These are phyloP conservation scores for Thalassia testudinum DNA, from an alignment of 116 monocot genomes.

Conservation along the genomic window DNA sequence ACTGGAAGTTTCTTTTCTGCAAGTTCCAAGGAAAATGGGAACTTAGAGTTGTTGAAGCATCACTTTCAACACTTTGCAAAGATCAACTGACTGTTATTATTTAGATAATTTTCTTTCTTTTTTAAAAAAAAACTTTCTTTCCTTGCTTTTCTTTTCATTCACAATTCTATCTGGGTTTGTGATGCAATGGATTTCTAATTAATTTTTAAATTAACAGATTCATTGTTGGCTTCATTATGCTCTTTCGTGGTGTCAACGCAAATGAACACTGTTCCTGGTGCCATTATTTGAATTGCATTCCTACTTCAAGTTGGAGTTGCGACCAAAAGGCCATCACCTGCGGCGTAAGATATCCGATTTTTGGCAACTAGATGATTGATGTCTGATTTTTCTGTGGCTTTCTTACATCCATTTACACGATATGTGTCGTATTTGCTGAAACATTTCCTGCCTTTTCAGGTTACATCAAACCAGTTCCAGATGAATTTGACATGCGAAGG, in stretches of 20 bases:
- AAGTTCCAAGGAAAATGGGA: no score
- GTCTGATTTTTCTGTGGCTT: background rate
- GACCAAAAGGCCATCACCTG: constrained; percentile 8
- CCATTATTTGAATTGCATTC: constrained; percentile 36
- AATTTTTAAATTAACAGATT: constrained; percentile 17
- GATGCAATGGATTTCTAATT: no score
- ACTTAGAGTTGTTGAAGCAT: no score
- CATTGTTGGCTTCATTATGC: constrained; percentile 20
- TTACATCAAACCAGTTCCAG: background rate
- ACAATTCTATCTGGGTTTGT: no score
- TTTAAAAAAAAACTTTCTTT: no score
- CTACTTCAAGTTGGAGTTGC: constrained; percentile 38
- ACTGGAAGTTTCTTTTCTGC: no score
- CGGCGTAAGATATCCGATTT: constrained; percentile 9
- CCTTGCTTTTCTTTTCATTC: no score
- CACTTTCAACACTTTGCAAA: no score
- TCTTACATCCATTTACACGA: background rate
- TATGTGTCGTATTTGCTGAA: background rate
- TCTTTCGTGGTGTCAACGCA: constrained; percentile 21
- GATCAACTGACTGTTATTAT: no score
- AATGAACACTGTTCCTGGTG: constrained; percentile 52
- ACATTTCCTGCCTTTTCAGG: constrained; percentile 10
- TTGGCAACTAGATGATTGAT: background rate
- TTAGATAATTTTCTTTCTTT: no score
- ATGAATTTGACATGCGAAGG: constrained; percentile 20